These are phyloP conservation scores for carrot (Daucus carota) DNA, from an alignment of 129 eudicot species.

Conservation along the genomic window DNA sequence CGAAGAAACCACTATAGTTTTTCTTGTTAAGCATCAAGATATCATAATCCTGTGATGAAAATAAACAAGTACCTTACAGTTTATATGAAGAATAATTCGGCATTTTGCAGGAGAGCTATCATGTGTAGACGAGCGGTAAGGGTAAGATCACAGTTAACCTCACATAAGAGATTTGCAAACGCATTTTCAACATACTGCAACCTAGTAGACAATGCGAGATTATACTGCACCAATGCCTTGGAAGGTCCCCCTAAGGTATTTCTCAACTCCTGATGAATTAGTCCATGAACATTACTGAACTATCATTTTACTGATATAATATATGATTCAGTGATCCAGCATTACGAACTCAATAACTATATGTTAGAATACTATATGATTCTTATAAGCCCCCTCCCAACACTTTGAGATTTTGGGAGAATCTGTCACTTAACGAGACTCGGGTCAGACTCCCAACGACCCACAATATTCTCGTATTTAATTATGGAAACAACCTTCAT, in stretches of 20 bases:
- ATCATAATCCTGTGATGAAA: neutral
- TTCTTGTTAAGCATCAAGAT: neutral
- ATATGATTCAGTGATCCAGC: neutral
- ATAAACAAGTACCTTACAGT: neutral
- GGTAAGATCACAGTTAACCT: slow-evolving; percentile 80
- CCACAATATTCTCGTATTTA: no score
- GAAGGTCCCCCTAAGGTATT: slow-evolving; percentile 97
- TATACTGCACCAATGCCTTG: slow-evolving; percentile 77
- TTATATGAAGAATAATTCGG: neutral
- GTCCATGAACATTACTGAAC: neutral
- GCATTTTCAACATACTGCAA: slow-evolving; percentile 81
- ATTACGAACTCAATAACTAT: neutral
- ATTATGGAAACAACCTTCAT: neutral
- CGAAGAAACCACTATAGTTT: neutral
- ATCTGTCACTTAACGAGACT: no score
- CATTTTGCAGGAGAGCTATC: slow-evolving; percentile 73
- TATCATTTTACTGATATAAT: neutral
- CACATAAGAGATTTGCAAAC: slow-evolving; percentile 93
- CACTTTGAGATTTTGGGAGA: no score
- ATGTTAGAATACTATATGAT: no score
- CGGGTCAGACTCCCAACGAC: no score
- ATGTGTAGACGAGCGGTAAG: slow-evolving; percentile 92
- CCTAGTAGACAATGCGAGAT: slow-evolving; percentile 77
- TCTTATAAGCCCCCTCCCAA: no score
- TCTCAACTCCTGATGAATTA: neutral